Base-by-base conservation (phyloP, 495 filamentous ascomycete species). In the Jackrogersella minutella region DNA sequence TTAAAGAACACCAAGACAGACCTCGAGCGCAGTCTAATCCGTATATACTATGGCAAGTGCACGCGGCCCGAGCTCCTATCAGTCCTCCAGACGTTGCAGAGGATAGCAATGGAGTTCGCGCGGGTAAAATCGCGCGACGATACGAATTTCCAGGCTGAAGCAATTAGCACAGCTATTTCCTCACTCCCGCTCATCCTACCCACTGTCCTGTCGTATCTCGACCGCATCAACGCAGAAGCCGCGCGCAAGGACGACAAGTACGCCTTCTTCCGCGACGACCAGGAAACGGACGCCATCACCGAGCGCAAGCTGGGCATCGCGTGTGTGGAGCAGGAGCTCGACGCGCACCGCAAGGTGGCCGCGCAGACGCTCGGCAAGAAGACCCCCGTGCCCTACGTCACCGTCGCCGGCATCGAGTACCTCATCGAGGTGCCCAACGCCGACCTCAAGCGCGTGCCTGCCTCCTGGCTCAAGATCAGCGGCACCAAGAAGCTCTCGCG, bases 31-130 rank as follows among this genome's bases (percentile, higher is more conserved):
- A 93, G 90, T 46, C 78, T 99, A 37, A 95, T 98, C 71, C 85
- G 95, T 16, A 97, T 99, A 37, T 99, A 97, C 79, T 99, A 99
- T 74, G 91, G 91, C 13, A 95, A 93, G 80, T 97, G 93, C 74
- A 91, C 91, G 2, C 89, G 96, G 0, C 91, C 94, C 3, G 96
- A 98, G 75, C 86, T 99, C 16, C 82, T 99, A 2, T 85, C 84
- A 4, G 87, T 94, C 5, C 80, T 99, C 0, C 94, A 97, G 76
- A 91, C 90, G 0, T 77, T 98, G 71, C 91, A 96, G 67, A 84
- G 80, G 54, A 93, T 98, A 41, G 82, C 92, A 1, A 86, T 83
- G 56, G 88, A 92, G 61, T 97, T 91, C 72, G 76, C 83, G 0
- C 79, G 83, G 58, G 83, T 93, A 54, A 89, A 87, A 58, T 79